phyloP scores from a whole-genome alignment of 2,329 filamentous ascomycete genomes.

The Exophiala xenobiotica region DNA sequence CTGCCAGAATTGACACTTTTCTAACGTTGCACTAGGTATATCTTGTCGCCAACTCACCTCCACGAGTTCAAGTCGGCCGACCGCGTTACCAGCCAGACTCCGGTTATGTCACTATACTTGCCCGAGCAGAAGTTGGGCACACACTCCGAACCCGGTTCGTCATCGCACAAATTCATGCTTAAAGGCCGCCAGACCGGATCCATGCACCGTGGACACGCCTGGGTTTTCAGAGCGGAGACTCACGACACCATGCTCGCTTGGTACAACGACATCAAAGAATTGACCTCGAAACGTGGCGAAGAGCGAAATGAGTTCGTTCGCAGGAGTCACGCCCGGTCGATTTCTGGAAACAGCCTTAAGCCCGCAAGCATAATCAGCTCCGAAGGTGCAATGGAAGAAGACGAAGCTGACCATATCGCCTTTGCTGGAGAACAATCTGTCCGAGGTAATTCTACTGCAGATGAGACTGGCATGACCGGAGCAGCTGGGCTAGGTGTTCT shows the following conservation, averaged over 20 bases:
- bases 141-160: conserved; percentile 76
- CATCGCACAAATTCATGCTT: conserved; percentile 95
- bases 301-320: conserved; percentile 86
- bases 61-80: conserved; percentile 99
- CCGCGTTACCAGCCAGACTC: conserved; percentile 74
- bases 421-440: conserved; percentile 57
- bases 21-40: conserved; percentile 64
- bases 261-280: conserved; percentile 86
- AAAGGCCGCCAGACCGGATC: conserved; percentile 91
- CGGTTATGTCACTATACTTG: conserved; percentile 93
- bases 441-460: conserved; percentile 34
- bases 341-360: conserved; percentile 62
- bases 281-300: conserved; percentile 85
- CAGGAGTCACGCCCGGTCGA: conserved; percentile 68
- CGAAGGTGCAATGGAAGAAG: conserved; percentile 75
- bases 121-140: conserved; percentile 94
- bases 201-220: conserved; percentile 77
- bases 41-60: conserved; percentile 90
- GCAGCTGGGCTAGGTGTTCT: conserved; percentile 40
- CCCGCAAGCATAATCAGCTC: conserved; percentile 66
- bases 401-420: conserved; percentile 64
- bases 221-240: conserved; percentile 67
- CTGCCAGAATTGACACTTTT: not conserved
- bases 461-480: conserved; percentile 34
- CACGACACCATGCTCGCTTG: conserved; percentile 97